Conservation (phyloP, 805 yeast genomes). For the Starmerella powellii region DNA sequence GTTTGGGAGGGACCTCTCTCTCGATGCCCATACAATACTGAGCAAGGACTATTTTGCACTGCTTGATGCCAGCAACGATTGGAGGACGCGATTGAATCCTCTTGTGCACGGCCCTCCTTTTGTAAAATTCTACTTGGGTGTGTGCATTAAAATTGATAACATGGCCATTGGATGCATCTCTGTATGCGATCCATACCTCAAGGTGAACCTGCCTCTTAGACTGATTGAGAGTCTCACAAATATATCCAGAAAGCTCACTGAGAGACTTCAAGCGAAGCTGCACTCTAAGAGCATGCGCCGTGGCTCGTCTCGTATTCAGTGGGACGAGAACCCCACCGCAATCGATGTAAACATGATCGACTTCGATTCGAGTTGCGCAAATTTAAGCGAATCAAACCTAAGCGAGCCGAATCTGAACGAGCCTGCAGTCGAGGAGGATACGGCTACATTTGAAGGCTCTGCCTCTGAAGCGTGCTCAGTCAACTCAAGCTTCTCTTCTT, state of each 20-base stretch:
- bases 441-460: too few relatives aligned
- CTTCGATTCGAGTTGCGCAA: too few relatives aligned
- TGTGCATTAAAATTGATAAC: constrained; percentile 38
- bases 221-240: constrained; percentile 15
- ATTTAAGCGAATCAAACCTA: too few relatives aligned
- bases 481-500: not conserved
- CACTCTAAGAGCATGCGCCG: not conserved
- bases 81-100: constrained; percentile 57
- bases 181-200: constrained; percentile 38
- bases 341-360: too few relatives aligned
- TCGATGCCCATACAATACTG: constrained; percentile 59
- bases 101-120: constrained; percentile 50
- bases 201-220: constrained; percentile 12
- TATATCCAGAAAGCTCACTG: constrained; percentile 10
- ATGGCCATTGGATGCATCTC: constrained; percentile 47
- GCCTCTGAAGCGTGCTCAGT: not conserved
- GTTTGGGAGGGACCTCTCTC: constrained; percentile 36
- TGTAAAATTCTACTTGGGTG: constrained; percentile 54
- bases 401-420: too few relatives aligned
- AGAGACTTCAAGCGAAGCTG: constrained; percentile 3
- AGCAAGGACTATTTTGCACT: constrained; percentile 45
- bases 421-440: too few relatives aligned
- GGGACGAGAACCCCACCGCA: too few relatives aligned
- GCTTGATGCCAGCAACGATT: constrained; percentile 51
- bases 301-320: constrained; percentile 6